These are phyloP conservation scores for Kernera saxatilis DNA, from an alignment of 345 rosid species.

Conservation along the genomic window DNA sequence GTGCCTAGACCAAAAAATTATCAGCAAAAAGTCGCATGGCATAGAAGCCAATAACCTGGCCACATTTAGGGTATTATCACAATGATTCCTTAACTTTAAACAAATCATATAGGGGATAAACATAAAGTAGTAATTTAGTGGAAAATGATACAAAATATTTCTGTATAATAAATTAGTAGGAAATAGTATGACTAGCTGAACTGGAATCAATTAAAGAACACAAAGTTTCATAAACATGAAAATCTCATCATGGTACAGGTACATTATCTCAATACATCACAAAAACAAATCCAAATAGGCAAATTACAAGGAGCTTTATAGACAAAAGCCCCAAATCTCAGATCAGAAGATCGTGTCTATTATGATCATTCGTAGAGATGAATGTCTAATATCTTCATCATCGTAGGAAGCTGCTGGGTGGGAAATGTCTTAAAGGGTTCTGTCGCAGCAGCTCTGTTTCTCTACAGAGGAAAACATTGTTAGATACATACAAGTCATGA, in stretches of 20 bases:
- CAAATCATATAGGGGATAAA: background rate
- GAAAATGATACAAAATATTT: no score
- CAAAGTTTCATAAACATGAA: background rate
- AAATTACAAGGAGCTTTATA: slow-evolving; percentile 29
- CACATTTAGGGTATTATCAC: background rate
- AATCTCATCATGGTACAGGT: background rate
- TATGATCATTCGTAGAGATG: background rate
- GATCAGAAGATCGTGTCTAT: background rate
- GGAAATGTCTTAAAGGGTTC: slow-evolving; percentile 82
- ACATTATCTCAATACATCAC: slow-evolving; percentile 1
- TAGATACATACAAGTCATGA: background rate
- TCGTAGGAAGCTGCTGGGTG: slow-evolving; percentile 62
- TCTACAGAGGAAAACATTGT: slow-evolving; percentile 31
- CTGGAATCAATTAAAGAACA: background rate
- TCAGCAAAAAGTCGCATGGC: background rate
- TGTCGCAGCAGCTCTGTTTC: slow-evolving; percentile 73
- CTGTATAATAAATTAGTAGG: background rate
- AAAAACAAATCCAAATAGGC: background rate
- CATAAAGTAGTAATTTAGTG: background rate
- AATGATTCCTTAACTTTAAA: background rate
- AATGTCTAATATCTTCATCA: slow-evolving; percentile 22
- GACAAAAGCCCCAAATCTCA: slow-evolving; percentile 41
- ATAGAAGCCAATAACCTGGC: background rate
- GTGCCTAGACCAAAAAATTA: background rate
- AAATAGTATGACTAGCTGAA: background rate